phyloP scores from a whole-genome alignment of 306 rosid genomes.

The Malus asiatica region DNA sequence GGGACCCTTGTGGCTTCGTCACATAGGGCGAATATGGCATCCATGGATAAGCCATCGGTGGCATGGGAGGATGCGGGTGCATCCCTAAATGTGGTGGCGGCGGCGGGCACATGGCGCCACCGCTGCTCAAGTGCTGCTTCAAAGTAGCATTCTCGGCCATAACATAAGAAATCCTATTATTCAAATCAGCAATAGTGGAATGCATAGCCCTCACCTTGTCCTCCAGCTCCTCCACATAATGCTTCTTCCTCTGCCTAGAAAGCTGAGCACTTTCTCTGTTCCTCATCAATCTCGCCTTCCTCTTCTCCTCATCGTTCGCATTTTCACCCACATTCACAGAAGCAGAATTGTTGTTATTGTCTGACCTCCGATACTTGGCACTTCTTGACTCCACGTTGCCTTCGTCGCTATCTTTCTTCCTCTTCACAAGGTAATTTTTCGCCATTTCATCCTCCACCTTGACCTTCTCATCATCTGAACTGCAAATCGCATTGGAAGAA shows the following conservation, averaged over 20 bases:
- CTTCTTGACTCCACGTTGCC: constrained; percentile 49
- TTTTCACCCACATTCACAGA: constrained; percentile 16
- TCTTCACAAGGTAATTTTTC: constrained; percentile 48
- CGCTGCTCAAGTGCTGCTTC: constrained; percentile 70
- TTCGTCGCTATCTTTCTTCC: constrained; percentile 55
- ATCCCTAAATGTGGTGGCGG: constrained; percentile 56
- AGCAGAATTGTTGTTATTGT: background rate
- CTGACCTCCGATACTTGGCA: constrained; percentile 45
- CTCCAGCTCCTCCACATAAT: constrained; percentile 92
- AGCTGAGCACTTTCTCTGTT: constrained; percentile 97
- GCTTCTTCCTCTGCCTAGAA: constrained; percentile 96
- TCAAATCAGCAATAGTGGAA: constrained; percentile 77
- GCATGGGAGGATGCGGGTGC: constrained; percentile 68
- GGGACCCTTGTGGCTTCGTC: constrained; percentile 75
- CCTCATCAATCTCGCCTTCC: constrained; percentile 76
- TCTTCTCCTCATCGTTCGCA: constrained; percentile 46
- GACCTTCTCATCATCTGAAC: constrained; percentile 25
- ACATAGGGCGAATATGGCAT: constrained; percentile 69
- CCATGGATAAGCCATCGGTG: constrained; percentile 77
- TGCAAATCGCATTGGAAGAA: background rate
- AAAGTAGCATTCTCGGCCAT: constrained; percentile 85
- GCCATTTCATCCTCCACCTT: constrained; percentile 44
- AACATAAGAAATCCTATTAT: constrained; percentile 49
- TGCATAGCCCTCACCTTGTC: constrained; percentile 81
- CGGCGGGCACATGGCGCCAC: constrained; percentile 41